These are phyloP conservation scores for Sclerotinia subarctica DNA, from an alignment of 2,329 filamentous ascomycete genomes.

Conservation along the genomic window DNA sequence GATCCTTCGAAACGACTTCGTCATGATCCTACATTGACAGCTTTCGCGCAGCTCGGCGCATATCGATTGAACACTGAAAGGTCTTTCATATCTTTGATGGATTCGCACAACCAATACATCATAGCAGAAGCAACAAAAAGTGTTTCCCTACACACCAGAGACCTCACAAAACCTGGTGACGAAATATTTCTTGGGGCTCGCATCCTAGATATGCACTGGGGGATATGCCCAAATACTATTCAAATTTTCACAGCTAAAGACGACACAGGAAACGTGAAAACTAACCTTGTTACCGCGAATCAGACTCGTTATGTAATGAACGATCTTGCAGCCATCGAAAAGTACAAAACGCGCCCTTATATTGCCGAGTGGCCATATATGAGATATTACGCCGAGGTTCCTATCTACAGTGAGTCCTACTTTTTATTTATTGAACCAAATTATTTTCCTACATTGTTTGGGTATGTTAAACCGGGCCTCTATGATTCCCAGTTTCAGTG, in stretches of 20 bases:
- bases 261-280: conserved; percentile 20
- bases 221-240: conserved; percentile 30
- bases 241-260: conserved; percentile 28
- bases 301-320: conserved; percentile 27
- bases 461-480: not conserved
- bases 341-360: conserved; percentile 27
- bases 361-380: conserved; percentile 28
- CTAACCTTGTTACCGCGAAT: conserved; percentile 23
- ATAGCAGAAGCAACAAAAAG: conserved; percentile 30
- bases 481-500: too few relatives aligned
- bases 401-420: conserved; percentile 26
- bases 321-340: conserved; percentile 27
- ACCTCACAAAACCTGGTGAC: conserved; percentile 22
- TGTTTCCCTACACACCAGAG: conserved; percentile 25
- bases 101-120: conserved; percentile 30
- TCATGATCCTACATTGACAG: conserved; percentile 43
- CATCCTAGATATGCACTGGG: conserved; percentile 25
- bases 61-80: conserved; percentile 46
- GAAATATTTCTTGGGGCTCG: conserved; percentile 27
- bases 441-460: not conserved
- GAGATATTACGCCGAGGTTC: conserved; percentile 34
- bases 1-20: conserved; percentile 15
- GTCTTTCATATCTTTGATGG: conserved; percentile 44
- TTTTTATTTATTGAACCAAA: not conserved
- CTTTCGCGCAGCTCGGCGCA: conserved; percentile 48